phyloP scores from a whole-genome alignment of 2,329 filamentous ascomycete species.

The Lasiodiplodia gonubiensis region DNA sequence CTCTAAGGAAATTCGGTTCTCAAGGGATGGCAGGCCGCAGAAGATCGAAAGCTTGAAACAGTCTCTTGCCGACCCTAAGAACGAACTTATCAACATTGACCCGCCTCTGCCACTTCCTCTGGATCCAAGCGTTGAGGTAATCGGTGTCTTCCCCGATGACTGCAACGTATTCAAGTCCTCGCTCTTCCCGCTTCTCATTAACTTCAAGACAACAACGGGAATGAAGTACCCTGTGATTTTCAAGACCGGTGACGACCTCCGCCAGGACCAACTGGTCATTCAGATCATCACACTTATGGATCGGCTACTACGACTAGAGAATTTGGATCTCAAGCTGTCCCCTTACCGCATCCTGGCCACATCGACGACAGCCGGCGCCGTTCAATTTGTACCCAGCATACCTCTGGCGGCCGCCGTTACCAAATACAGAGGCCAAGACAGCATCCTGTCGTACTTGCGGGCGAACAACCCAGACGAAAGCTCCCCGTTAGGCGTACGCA shows the following conservation, averaged over 20 bases:
- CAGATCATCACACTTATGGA: conserved; percentile 99
- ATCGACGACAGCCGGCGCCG: conserved; percentile 83
- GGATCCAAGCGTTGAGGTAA: conserved; percentile 80
- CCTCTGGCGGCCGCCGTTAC: conserved; percentile 81
- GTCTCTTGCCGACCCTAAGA: conserved; percentile 84
- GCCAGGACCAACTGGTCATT: conserved; percentile 96
- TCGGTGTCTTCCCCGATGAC: conserved; percentile 81
- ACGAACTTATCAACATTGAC: conserved; percentile 82
- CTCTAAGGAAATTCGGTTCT: conserved; percentile 83
- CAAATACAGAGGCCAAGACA: conserved; percentile 71
- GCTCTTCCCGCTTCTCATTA: conserved; percentile 86
- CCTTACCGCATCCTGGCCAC: conserved; percentile 97
- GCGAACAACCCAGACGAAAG: conserved; percentile 86
- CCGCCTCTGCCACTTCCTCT: conserved; percentile 86
- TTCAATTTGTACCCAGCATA: conserved; percentile 90
- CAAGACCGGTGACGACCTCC: conserved; percentile 94
- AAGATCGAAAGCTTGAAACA: conserved; percentile 87
- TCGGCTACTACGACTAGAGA: conserved; percentile 91
- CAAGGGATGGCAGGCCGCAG: conserved; percentile 75
- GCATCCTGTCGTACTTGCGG: conserved; percentile 78
- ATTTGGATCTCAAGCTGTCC: conserved; percentile 90
- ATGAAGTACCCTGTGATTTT: conserved; percentile 90
- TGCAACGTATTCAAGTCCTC: conserved; percentile 95
- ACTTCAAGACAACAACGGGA: conserved; percentile 81
- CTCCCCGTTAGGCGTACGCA: conserved; percentile 83